phyloP scores from a whole-genome alignment of 1,139 yeast genomes.

The Diutina scorzettiae region DNA sequence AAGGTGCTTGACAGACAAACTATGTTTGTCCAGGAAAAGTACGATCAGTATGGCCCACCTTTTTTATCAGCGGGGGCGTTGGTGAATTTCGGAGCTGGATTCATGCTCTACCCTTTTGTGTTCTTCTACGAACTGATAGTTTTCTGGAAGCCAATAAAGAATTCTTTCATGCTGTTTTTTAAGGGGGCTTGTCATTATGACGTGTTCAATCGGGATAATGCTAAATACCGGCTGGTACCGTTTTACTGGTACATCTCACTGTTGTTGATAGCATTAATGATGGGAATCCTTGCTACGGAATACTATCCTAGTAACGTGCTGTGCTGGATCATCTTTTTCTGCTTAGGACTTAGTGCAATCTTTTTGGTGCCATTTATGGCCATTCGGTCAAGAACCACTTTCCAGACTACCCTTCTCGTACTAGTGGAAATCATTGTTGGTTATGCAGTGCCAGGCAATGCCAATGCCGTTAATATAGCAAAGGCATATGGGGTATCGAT shows the following conservation, averaged over 20 bases:
- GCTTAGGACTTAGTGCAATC: conserved; percentile 39
- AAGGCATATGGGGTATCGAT: conserved; percentile 50
- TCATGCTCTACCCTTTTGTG: conserved; percentile 45
- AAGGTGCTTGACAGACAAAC: conserved; percentile 12
- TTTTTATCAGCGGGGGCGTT: conserved; percentile 27
- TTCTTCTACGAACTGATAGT: conserved; percentile 14
- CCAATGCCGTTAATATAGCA: conserved; percentile 44
- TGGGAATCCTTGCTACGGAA: conserved; percentile 29
- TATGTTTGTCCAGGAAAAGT: conserved; percentile 9
- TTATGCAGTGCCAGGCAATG: conserved; percentile 52
- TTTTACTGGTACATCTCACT: conserved; percentile 14
- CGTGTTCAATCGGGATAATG: conserved; percentile 17
- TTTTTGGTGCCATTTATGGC: conserved; percentile 41
- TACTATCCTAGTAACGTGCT: conserved; percentile 39
- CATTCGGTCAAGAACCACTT: conserved; percentile 43
- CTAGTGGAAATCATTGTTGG: conserved; percentile 51
- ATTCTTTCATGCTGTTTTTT: conserved; percentile 8
- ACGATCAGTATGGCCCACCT: conserved; percentile 23
- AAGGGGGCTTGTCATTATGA: conserved; percentile 11
- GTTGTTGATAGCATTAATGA: conserved; percentile 15
- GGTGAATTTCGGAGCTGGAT: conserved; percentile 44
- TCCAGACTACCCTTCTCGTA: conserved; percentile 41
- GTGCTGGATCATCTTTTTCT: conserved; percentile 47
- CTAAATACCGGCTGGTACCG: conserved; percentile 15
- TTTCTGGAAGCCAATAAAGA: conserved; percentile 8